These are phyloP conservation scores for Ochetophila trinervis DNA, from an alignment of 306 rosid genomes.

Conservation along the genomic window DNA sequence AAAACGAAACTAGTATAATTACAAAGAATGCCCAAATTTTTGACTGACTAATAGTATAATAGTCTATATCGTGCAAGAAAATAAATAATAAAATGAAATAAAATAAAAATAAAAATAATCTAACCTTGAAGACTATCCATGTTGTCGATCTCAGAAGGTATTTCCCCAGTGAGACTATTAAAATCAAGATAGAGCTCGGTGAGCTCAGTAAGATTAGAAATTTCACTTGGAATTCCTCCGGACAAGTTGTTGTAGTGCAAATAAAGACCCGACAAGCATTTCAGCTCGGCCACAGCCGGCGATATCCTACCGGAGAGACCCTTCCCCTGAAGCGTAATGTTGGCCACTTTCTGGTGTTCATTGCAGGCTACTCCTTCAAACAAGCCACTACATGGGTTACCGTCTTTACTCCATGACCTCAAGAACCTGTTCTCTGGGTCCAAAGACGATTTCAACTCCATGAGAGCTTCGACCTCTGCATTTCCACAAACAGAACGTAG, in stretches of 20 bases:
- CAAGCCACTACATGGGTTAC: slow-evolving; percentile 72
- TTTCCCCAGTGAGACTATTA: slow-evolving; percentile 63
- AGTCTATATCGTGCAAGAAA: no score
- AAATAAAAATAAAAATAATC: no score
- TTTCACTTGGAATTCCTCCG: slow-evolving; percentile 75
- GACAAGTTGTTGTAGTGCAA: slow-evolving; percentile 78
- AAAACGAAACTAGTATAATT: neutral
- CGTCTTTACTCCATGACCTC: slow-evolving; percentile 68
- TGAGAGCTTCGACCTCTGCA: slow-evolving; percentile 67
- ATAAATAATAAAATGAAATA: no score
- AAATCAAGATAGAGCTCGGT: slow-evolving; percentile 83
- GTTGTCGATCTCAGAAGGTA: slow-evolving; percentile 60
- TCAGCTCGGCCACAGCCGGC: slow-evolving; percentile 67
- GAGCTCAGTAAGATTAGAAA: slow-evolving; percentile 65
- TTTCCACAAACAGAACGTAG: slow-evolving; percentile 44
- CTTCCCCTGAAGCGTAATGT: slow-evolving; percentile 79
- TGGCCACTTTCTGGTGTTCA: slow-evolving; percentile 65
- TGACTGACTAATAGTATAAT: no score
- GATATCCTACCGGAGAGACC: slow-evolving; percentile 81
- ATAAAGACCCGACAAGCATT: slow-evolving; percentile 75
- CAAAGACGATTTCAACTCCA: slow-evolving; percentile 69
- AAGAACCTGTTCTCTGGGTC: slow-evolving; percentile 72
- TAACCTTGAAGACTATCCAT: slow-evolving; percentile 84
- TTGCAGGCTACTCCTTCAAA: slow-evolving; percentile 82
- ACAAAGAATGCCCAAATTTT: no score